Evolutionary conservation across 208 protist species (phyloP).

Genomic region (Trypanosoma avium): DNA sequence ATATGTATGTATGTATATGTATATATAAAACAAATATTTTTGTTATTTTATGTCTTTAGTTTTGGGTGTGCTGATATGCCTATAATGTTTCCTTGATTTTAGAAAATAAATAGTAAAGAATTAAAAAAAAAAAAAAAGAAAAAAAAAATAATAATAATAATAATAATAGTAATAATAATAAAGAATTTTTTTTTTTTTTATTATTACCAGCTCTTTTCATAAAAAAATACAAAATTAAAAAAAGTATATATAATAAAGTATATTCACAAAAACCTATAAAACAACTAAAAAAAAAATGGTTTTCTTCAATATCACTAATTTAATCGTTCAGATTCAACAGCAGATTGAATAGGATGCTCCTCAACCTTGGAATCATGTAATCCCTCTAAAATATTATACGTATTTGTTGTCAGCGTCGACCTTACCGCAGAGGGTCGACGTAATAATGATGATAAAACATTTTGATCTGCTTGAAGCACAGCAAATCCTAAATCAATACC

Average conservation of each 20-base stretch:
- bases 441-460: neutral
- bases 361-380: neutral
- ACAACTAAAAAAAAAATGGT: neutral
- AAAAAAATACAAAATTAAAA: too few relatives aligned
- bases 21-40: neutral
- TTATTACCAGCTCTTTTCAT: too few relatives aligned
- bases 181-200: too few relatives aligned
- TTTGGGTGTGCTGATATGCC: neutral
- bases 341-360: neutral
- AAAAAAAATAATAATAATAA: too few relatives aligned
- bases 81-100: too few relatives aligned
- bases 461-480: slow-evolving; percentile 36
- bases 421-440: neutral
- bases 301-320: too few relatives aligned
- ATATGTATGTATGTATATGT: slow-evolving; percentile 10
- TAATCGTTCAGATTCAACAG: neutral
- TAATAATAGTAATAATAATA: too few relatives aligned
- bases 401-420: neutral
- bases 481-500: slow-evolving; percentile 72
- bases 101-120: too few relatives aligned
- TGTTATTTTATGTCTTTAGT: neutral
- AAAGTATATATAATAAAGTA: too few relatives aligned
- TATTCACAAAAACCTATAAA: too few relatives aligned
- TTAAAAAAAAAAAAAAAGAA: too few relatives aligned
- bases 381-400: neutral